Conservation (phyloP, 2,329 filamentous ascomycete species). For the Magnaporthiopsis rhizophila region DNA sequence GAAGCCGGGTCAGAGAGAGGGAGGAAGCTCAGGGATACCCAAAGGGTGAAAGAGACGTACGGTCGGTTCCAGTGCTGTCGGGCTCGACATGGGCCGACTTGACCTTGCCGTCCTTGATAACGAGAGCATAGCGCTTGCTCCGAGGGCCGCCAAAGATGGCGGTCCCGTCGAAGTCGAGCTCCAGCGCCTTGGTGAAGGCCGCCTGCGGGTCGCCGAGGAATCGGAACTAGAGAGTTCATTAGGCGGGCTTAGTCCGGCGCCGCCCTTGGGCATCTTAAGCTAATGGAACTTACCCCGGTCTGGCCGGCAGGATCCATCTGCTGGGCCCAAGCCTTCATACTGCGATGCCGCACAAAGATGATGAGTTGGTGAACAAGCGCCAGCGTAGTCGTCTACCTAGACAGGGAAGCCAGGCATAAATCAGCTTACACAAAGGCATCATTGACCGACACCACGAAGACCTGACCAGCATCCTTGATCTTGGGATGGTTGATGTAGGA, state of each 20-base stretch:
- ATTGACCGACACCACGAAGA: constrained; percentile 89
- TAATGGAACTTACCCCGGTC: constrained; percentile 58
- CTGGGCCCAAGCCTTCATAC: constrained; percentile 84
- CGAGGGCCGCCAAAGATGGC: constrained; percentile 75
- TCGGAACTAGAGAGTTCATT: constrained; percentile 54
- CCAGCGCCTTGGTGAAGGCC: constrained; percentile 74
- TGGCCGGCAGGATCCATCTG: constrained; percentile 66
- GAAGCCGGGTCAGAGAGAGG: not conserved
- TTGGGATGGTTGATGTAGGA: constrained; percentile 76
- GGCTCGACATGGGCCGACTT: constrained; percentile 76
- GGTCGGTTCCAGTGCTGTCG: constrained; percentile 72
- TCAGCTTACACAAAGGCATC: constrained; percentile 80
- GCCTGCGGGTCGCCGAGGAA: constrained; percentile 79
- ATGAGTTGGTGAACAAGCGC: not conserved
- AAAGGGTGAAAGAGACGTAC: constrained; percentile 6
- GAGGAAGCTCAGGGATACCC: not conserved
- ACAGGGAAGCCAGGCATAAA: not conserved
- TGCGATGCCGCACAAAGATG: constrained; percentile 23
- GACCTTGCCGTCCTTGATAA: constrained; percentile 79
- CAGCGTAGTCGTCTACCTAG: not conserved
- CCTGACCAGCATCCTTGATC: constrained; percentile 70
- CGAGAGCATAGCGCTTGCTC: constrained; percentile 80
- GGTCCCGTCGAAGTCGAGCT: constrained; percentile 71
- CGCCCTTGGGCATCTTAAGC: not conserved
- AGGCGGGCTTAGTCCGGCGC: not conserved